phyloP scores from a whole-genome alignment of 345 rosid species.

The Ailanthus altissimus region DNA sequence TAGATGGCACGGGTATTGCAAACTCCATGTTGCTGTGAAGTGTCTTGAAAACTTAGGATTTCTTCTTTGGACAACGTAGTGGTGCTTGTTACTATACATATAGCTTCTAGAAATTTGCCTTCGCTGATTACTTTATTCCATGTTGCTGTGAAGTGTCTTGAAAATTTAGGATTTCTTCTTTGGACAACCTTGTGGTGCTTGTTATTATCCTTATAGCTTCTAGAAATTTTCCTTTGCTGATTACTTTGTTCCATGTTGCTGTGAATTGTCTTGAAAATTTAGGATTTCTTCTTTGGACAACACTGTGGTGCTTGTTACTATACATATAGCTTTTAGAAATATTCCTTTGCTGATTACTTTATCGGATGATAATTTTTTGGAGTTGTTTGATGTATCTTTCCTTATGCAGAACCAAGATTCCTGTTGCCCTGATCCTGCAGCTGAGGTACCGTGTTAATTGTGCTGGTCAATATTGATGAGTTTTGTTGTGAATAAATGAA shows the following conservation, averaged over 20 bases:
- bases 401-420: slow-evolving; percentile 51
- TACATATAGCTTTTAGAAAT: not conserved
- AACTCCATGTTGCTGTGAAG: too few species aligned
- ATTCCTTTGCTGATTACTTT: not conserved
- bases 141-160: too few species aligned
- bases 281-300: not conserved
- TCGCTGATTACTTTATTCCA: too few species aligned
- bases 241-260: not conserved
- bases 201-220: too few species aligned
- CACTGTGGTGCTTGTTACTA: not conserved
- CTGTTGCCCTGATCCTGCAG: slow-evolving; percentile 62
- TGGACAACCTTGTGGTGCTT: too few species aligned
- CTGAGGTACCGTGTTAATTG: slow-evolving; percentile 57
- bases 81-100: too few species aligned
- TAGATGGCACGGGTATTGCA: too few species aligned
- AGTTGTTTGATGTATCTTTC: slow-evolving; percentile 20
- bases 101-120: too few species aligned
- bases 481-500: not conserved
- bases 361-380: slow-evolving; percentile 6
- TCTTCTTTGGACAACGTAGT: too few species aligned
- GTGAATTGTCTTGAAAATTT: not conserved
- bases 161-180: too few species aligned
- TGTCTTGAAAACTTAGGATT: too few species aligned
- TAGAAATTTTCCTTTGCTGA: too few species aligned
- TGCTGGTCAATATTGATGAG: not conserved